Evolutionary conservation across 1,284 basidiomycete species (phyloP).

Genomic region (Leccinum variabile): DNA sequence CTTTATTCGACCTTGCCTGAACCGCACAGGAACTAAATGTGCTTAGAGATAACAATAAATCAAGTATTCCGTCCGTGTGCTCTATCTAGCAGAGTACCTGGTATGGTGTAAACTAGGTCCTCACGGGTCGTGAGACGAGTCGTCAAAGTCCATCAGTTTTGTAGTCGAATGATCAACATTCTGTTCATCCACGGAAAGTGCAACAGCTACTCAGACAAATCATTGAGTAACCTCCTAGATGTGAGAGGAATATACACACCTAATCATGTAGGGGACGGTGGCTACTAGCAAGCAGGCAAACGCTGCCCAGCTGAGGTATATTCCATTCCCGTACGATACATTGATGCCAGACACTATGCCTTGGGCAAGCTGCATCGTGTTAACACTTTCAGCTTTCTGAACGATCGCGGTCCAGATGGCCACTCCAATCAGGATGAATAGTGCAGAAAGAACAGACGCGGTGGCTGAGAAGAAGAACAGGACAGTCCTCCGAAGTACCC

Average conservation of each 20-base stretch:
- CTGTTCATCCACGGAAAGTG: constrained; percentile 63
- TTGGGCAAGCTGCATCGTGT: constrained; percentile 47
- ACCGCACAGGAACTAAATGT: not conserved
- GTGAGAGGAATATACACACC: constrained; percentile 38
- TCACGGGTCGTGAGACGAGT: constrained; percentile 9
- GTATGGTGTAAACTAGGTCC: constrained; percentile 6
- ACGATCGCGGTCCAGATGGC: constrained; percentile 77
- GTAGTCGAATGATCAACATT: constrained; percentile 30
- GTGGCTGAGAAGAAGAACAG: constrained; percentile 69
- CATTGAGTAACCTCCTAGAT: constrained; percentile 11
- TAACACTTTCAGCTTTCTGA: constrained; percentile 60
- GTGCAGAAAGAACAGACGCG: constrained; percentile 57
- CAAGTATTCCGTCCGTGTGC: constrained; percentile 16
- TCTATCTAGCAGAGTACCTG: constrained; percentile 11
- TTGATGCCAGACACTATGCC: constrained; percentile 56
- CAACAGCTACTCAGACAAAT: constrained; percentile 48
- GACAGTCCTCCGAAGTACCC: constrained; percentile 61
- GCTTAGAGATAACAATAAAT: constrained; percentile 29
- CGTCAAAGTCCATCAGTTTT: constrained; percentile 20
- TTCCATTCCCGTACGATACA: constrained; percentile 58
- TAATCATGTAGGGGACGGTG: constrained; percentile 71
- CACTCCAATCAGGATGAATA: constrained; percentile 67
- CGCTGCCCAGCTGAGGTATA: constrained; percentile 69
- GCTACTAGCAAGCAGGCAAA: constrained; percentile 65
- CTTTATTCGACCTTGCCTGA: not conserved